phyloP scores from a whole-genome alignment of 176 grass and related monocot species.

The Tuctoria greenei region DNA sequence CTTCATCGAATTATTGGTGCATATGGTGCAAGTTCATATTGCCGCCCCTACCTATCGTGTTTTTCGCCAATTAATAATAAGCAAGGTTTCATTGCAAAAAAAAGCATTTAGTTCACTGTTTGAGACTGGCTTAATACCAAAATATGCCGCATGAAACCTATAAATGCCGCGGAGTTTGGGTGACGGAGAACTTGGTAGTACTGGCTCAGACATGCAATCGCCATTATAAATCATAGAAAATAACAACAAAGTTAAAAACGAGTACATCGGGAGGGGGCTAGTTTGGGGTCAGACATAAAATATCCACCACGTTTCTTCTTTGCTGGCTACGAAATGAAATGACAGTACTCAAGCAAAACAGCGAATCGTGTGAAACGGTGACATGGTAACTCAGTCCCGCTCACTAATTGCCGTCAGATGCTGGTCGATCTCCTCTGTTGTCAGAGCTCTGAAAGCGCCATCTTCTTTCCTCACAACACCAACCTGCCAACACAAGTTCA shows the following conservation, averaged over 20 bases:
- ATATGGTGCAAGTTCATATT: too few species aligned
- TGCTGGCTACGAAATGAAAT: conserved; percentile 41
- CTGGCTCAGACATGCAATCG: not conserved
- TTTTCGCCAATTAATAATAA: too few species aligned
- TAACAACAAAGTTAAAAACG: conserved; percentile 15
- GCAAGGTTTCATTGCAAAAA: too few species aligned
- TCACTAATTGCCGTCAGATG: conserved; percentile 95
- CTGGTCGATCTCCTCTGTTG: conserved; percentile 89
- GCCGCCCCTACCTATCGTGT: too few species aligned
- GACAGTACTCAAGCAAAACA: conserved; percentile 22
- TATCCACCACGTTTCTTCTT: conserved; percentile 23
- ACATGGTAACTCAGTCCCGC: conserved; percentile 51
- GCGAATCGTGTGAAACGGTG: not conserved
- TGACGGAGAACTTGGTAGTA: not conserved
- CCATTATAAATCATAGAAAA: conserved; percentile 17
- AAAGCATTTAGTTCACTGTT: not conserved
- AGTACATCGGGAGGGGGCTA: conserved; percentile 9
- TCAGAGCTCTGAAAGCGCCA: conserved; percentile 59
- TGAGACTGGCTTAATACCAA: not conserved
- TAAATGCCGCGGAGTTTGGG: not conserved
- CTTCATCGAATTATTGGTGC: too few species aligned
- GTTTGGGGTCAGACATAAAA: conserved; percentile 40
- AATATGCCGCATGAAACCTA: not conserved
- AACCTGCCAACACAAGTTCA: conserved; percentile 47
- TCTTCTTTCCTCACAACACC: conserved; percentile 82